Evolutionary conservation across 306 rosid genomes (phyloP), one percentile per base, ranked within the genome.

Genomic region (Morella rubra): DNA sequence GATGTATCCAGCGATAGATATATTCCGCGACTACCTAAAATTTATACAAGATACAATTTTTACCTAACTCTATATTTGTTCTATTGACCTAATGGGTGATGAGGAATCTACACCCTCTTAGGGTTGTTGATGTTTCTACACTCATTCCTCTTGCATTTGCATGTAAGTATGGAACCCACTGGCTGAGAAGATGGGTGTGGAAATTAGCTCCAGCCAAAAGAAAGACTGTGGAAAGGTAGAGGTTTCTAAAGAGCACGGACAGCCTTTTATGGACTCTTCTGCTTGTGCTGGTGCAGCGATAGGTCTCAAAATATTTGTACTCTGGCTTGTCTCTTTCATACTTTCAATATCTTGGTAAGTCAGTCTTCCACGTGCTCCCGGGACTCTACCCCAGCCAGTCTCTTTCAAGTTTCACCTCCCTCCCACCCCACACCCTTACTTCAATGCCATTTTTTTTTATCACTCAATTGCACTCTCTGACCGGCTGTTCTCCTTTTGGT

Each of bases 351-450:
- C 79, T 37, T 27, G 12, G 44, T 18, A 46, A 78, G 88, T 84
- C 92, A 86, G 93, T 69, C 24, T 66, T 80, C 86, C 93, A 88
- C 95, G 93, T 90, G 97, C 95, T 88, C 84, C 85, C 82, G 86
- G 87, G 85, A 83, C 81, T 82, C 83, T 46, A 79, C 81, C 79
- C 73, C 75, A 41, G 40, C 56, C 42, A 45, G 20, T 46, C 49
- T 1, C 46, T 32, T 32, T 32, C 37, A 32, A 32, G 37, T 67
- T 72, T 13, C 27, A 10, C 47, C 64, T 6, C 37, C 4, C 55
- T 5, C 66, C 3, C 19, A 41, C 61, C 5, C 65, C 40, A 24
- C 45, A 5, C 13, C 67, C 77, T 75, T 50, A 12, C 74, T 81
- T 56, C 81, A 62, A 72, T 62, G 76, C 80, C 53, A 14, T 54